Conservation (phyloP, 148 eudicot genomes). For the Dianthus caryophyllus region DNA sequence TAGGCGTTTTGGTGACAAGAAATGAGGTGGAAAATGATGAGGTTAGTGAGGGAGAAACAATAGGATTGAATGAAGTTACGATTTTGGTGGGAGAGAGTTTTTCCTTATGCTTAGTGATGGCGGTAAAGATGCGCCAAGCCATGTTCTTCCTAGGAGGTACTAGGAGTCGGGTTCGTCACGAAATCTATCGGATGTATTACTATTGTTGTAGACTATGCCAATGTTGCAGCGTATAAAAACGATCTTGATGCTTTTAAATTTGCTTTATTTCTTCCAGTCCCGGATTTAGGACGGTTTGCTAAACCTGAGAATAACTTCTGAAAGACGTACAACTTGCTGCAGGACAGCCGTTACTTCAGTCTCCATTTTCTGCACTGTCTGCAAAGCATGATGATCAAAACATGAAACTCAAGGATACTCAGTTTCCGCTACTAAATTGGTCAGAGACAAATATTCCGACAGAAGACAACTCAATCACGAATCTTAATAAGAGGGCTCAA, state of each 20-base stretch:
- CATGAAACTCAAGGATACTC: background rate
- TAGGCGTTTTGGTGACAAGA: constrained; percentile 84
- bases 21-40: constrained; percentile 71
- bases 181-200: background rate
- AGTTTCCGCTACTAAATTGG: background rate
- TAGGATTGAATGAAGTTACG: background rate
- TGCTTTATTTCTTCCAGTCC: background rate
- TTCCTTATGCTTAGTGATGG: background rate
- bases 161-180: background rate
- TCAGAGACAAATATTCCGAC: background rate
- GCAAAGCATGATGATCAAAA: background rate
- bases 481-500: background rate
- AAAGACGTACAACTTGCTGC: background rate
- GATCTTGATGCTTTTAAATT: background rate
- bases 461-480: background rate
- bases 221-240: background rate
- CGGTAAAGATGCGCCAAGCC: constrained; percentile 11
- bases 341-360: background rate
- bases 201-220: background rate
- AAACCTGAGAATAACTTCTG: background rate
- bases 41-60: background rate
- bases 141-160: background rate
- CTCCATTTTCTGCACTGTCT: background rate
- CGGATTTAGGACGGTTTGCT: background rate
- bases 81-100: background rate